Conservation (phyloP, 2,329 filamentous ascomycete genomes). For the Sclerotinia trifoliorum region DNA sequence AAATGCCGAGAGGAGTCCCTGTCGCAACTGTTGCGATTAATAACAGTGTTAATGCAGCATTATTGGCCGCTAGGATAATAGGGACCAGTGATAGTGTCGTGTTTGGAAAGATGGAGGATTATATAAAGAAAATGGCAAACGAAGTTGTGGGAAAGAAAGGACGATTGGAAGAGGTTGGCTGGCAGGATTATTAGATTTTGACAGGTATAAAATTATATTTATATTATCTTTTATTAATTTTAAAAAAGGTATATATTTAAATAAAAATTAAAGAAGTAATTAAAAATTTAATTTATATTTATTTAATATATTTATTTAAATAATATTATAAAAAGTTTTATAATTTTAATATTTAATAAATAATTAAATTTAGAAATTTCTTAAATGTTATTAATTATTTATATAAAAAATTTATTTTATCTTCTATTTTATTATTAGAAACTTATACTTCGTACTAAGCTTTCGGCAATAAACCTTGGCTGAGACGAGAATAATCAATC, state of each 20-base stretch:
- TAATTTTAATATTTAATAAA: too few species aligned
- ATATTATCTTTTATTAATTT: background rate
- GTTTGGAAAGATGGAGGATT: conserved; percentile 57
- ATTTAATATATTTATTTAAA: too few species aligned
- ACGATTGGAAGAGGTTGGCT: conserved; percentile 55
- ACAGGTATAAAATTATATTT: background rate
- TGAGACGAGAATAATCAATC: too few species aligned
- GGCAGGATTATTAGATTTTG: conserved; percentile 48
- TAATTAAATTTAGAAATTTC: too few species aligned
- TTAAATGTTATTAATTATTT: too few species aligned
- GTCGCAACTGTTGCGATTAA: conserved; percentile 77
- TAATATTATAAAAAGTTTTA: too few species aligned
- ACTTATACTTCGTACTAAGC: too few species aligned
- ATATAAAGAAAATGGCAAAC: conserved; percentile 62
- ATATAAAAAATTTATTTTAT: too few species aligned
- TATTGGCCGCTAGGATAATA: conserved; percentile 68
- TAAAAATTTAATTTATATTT: too few species aligned
- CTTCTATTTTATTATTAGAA: too few species aligned
- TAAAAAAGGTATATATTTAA: background rate
- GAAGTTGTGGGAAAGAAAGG: conserved; percentile 63
- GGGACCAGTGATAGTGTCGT: conserved; percentile 57
- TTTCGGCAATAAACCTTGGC: too few species aligned
- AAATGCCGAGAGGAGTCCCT: conserved; percentile 73
- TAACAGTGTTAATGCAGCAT: conserved; percentile 74
- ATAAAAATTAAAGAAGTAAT: too few species aligned